Percentiles rank a stretch among this genome's conserved stretches.
phyloP scores from a whole-genome alignment of 2,329 filamentous ascomycete genomes.

The Coniochaeta prunicola region DNA sequence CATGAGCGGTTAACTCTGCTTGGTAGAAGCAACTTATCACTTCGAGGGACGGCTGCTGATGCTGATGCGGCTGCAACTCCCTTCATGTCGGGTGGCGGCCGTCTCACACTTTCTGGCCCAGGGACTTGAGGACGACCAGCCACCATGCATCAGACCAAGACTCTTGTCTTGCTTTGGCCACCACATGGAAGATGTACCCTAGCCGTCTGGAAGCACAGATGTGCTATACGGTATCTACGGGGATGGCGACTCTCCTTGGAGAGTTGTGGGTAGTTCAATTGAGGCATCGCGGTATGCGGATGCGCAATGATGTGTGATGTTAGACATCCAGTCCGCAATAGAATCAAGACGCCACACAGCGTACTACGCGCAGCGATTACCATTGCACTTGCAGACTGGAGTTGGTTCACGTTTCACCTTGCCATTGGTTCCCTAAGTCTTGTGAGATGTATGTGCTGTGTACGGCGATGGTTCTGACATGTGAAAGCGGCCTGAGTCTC shows the following conservation, averaged over 20 bases:
- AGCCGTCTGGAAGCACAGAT: too few species aligned
- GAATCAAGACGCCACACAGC: not conserved
- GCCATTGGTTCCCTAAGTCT: not conserved
- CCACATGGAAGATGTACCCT: too few species aligned
- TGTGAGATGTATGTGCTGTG: not conserved
- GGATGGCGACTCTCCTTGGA: too few species aligned
- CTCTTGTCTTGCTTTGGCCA: not conserved
- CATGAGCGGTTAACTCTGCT: slow-evolving; percentile 30
- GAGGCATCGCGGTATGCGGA: not conserved
- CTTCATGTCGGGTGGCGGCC: not conserved
- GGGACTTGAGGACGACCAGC: not conserved
- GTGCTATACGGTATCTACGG: too few species aligned
- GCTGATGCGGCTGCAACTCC: not conserved
- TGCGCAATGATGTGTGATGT: not conserved
- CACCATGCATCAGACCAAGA: not conserved
- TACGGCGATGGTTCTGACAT: not conserved
- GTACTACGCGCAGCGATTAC: not conserved
- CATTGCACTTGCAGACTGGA: not conserved
- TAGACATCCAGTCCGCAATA: not conserved
- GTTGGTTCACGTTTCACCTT: not conserved
- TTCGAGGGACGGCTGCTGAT: not conserved
- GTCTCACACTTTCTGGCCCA: not conserved
- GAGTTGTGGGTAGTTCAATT: not conserved
- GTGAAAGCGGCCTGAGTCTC: not conserved
- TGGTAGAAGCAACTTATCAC: not conserved